Percentiles rank a stretch among this genome's conserved stretches.
Conservation (phyloP, 139 green algal species). For the Chlorokybus atmophyticus region DNA sequence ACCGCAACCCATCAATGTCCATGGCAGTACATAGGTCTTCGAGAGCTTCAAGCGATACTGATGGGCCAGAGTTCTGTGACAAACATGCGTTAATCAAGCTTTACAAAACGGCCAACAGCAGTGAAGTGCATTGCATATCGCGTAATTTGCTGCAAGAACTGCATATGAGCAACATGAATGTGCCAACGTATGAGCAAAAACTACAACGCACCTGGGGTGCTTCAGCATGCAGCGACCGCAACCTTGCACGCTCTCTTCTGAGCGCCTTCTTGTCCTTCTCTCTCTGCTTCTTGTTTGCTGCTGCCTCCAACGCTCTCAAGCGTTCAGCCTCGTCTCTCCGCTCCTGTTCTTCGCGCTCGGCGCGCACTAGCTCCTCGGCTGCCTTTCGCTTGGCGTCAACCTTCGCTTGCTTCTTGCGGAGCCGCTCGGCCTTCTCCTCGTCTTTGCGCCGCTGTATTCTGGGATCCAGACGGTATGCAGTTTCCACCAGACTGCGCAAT, state of each 20-base stretch:
- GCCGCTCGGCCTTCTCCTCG: conserved; percentile 2
- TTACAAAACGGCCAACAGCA: too few relatives aligned
- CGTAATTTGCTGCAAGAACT: too few relatives aligned
- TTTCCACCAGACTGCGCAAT: conserved; percentile 78
- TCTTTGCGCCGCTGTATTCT: conserved; percentile 31
- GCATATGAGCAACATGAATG: too few relatives aligned
- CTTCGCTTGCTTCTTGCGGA: conserved; percentile 56
- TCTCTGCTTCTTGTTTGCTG: conserved; percentile 43
- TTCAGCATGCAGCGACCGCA: conserved; percentile 42
- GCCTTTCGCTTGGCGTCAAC: conserved; percentile 23
- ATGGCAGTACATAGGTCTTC: background rate
- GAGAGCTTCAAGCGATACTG: background rate
- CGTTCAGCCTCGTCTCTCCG: too few relatives aligned
- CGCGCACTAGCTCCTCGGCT: conserved; percentile 30
- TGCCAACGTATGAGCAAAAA: too few relatives aligned
- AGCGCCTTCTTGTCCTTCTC: conserved; percentile 70
- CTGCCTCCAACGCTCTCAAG: conserved; percentile 17
- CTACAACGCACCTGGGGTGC: too few relatives aligned
- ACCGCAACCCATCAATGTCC: background rate
- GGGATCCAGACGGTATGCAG: conserved; percentile 64
- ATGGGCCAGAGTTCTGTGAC: too few relatives aligned
- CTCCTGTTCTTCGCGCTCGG: conserved; percentile 21
- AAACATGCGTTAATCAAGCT: too few relatives aligned
- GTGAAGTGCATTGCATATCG: too few relatives aligned
- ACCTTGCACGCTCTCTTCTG: conserved; percentile 61